phyloP scores from a whole-genome alignment of 495 filamentous ascomycete species.

The Hyaloscypha bicolor region DNA sequence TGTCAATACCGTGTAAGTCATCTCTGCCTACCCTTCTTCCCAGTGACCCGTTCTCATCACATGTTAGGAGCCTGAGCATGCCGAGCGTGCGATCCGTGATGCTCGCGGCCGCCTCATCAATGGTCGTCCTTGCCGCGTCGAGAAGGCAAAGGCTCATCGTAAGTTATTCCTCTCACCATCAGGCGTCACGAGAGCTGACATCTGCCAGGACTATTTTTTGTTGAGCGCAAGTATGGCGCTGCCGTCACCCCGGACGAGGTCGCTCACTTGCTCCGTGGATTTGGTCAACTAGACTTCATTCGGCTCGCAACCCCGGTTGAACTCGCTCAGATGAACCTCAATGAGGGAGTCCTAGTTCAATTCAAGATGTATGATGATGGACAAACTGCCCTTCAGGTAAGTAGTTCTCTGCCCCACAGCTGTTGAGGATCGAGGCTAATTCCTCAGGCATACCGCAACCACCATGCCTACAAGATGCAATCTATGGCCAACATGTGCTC shows the following conservation, averaged over 20 bases:
- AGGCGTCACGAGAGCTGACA: conserved; percentile 6
- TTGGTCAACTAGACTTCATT: conserved; percentile 36
- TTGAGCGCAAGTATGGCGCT: conserved; percentile 46
- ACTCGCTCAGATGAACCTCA: conserved; percentile 26
- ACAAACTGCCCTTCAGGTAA: conserved; percentile 44
- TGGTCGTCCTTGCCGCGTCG: conserved; percentile 60
- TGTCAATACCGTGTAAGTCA: conserved; percentile 59
- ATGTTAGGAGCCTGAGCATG: conserved; percentile 42
- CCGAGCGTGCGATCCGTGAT: conserved; percentile 47
- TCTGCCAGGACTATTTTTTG: conserved; percentile 48
- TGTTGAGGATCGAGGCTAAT: neutral
- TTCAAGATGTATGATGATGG: conserved; percentile 48
- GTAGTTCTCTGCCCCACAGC: conserved; percentile 12
- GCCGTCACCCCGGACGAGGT: conserved; percentile 46
- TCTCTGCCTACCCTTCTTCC: neutral
- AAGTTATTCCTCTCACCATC: conserved; percentile 33
- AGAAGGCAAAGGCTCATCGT: conserved; percentile 62
- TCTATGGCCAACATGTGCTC: conserved; percentile 22
- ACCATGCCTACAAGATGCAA: conserved; percentile 28
- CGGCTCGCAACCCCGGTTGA: conserved; percentile 33
- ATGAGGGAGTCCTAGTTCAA: conserved; percentile 51
- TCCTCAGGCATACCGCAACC: conserved; percentile 24
- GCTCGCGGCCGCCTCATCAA: conserved; percentile 51
- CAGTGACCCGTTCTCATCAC: conserved; percentile 30
- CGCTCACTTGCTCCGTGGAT: conserved; percentile 39